Conservation (phyloP, 192 early-diverging fungal genomes). For the Rhizoclosmatium globosum region DNA sequence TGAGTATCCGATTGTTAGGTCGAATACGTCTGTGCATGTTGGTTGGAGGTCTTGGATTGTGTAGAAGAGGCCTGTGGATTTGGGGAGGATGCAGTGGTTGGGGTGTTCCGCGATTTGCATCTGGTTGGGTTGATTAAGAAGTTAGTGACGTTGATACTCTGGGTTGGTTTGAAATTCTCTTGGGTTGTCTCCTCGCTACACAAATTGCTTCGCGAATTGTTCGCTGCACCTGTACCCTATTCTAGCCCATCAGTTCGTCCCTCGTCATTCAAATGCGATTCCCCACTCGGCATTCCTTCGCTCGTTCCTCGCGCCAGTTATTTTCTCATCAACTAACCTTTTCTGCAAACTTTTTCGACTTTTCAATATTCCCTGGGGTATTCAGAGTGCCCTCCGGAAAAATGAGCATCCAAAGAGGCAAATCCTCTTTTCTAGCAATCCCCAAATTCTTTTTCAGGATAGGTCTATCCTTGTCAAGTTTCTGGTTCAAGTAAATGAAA, state of each 20-base stretch:
- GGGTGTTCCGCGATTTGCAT: conserved; percentile 48
- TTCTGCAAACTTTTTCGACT: conserved; percentile 75
- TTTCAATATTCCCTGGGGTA: conserved; percentile 74
- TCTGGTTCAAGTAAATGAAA: conserved; percentile 93
- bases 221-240: no score
- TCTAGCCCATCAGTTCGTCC: no score
- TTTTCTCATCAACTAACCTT: conserved; percentile 31
- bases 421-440: conserved; percentile 42
- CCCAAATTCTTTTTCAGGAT: conserved; percentile 60
- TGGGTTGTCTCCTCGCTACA: no score
- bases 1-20: conserved; percentile 90
- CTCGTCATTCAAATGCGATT: no score
- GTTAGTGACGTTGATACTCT: background rate
- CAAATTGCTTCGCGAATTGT: no score
- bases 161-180: no score
- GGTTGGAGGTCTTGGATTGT: conserved; percentile 72
- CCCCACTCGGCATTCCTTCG: no score
- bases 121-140: background rate
- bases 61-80: conserved; percentile 81
- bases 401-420: conserved; percentile 89
- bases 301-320: background rate
- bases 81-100: conserved; percentile 82
- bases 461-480: conserved; percentile 76
- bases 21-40: conserved; percentile 79
- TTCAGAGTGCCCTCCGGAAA: conserved; percentile 98